Base-by-base conservation (phyloP, 2,329 filamentous ascomycete genomes). In the Verticillium nonalfalfae region DNA sequence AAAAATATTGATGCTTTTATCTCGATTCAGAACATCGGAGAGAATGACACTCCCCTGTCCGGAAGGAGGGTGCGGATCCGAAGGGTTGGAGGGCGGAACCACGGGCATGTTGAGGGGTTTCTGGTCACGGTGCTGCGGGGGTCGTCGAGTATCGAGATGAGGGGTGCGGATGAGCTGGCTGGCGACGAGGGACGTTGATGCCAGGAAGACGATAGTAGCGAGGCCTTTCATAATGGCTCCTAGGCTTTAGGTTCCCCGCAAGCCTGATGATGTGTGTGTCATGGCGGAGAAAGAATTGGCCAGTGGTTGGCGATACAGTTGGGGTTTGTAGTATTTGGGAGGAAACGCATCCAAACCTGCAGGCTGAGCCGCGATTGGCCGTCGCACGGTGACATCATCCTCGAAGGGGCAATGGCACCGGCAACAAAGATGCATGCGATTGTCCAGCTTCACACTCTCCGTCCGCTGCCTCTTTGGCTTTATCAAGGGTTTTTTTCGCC, bases 1-100 rank as follows among this genome's bases (percentile, higher is more conserved):
- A 75, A 97, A 98, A 67, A 93, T 88, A 65, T 91, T 93, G 71
- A 97, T 90, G 63, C 81, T 84, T 67, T 90, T 87, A 60, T 91
- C 87, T 66, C 88, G 88, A 45, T 90, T 89, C 66, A 97, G 87
- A 38, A 97, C 88, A 74, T 98, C 94, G 52, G 89, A 90, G 61
- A 98, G 85, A 63, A 91, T 85, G 36, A 94, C 84, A 35, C 77
- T 74, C 57, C 79, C 79, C 70, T 70, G 77, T 60, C 72, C 65
- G 38, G 71, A 66, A 63, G 11, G 69, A 67, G 21, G 71, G 66
- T 58, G 71, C 63, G 34, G 63, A 66, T 33, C 69, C 68, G 52
- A 69, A 66, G 31, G 66, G 65, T 61, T 60, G 62, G 61, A 61
- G 3, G 59, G 59, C 57, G 67, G 65, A 61, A 73, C 73, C 63